Evolutionary conservation across 1,284 basidiomycete species (phyloP).

Genomic region (Ceratobasidium sp.): DNA sequence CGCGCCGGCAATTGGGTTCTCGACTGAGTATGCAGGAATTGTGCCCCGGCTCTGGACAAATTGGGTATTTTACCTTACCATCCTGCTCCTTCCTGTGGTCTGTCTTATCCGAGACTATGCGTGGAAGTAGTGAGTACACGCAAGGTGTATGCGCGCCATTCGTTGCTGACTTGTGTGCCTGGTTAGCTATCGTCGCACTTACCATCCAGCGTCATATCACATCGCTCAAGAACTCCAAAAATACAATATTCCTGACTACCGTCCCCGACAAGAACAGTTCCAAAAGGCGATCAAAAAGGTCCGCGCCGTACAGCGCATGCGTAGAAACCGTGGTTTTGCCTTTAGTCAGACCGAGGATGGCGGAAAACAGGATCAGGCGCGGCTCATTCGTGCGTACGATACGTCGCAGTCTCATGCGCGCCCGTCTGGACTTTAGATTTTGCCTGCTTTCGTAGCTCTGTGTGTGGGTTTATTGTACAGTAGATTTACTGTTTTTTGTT

Average conservation of each 20-base stretch:
- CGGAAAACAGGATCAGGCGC: constrained; percentile 84
- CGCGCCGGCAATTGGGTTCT: constrained; percentile 89
- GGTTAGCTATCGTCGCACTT: constrained; percentile 87
- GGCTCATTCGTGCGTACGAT: constrained; percentile 89
- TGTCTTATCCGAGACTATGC: constrained; percentile 92
- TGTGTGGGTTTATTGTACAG: constrained; percentile 11
- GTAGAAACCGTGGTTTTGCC: constrained; percentile 92
- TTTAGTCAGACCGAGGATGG: constrained; percentile 94
- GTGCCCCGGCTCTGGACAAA: constrained; percentile 90
- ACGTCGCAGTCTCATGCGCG: constrained; percentile 77
- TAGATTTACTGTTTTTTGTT: constrained; percentile 16
- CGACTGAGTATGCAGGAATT: constrained; percentile 88
- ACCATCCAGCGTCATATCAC: constrained; percentile 91
- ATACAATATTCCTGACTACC: constrained; percentile 97
- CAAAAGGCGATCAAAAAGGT: constrained; percentile 99
- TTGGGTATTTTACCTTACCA: constrained; percentile 87
- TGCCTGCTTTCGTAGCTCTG: constrained; percentile 7
- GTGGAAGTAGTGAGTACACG: constrained; percentile 87
- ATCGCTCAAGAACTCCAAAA: constrained; percentile 98
- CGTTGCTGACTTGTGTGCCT: constrained; percentile 50
- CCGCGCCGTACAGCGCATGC: constrained; percentile 93
- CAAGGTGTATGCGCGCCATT: constrained; percentile 18
- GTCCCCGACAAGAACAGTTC: constrained; percentile 98
- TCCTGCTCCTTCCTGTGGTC: constrained; percentile 87
- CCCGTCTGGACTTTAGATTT: constrained; percentile 64